These are phyloP conservation scores for Takakia lepidozioides DNA, from an alignment of 225 moss, liverwort and hornwort genomes.

Conservation along the genomic window DNA sequence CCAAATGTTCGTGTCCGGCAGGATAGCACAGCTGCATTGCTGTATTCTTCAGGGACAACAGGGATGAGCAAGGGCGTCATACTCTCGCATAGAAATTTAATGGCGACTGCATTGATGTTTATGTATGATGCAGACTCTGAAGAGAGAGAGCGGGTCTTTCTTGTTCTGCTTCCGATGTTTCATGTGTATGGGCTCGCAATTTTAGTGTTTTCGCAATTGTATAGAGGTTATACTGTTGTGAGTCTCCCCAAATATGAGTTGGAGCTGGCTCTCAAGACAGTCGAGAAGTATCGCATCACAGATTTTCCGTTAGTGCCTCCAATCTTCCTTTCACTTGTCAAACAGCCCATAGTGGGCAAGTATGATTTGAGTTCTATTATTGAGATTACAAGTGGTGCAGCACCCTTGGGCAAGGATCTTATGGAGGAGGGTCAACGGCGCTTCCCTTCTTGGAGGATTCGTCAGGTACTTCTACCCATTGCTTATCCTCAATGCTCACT, in stretches of 20 bases:
- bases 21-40: conserved; percentile 25
- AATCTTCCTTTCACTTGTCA: conserved; percentile 25
- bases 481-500: not conserved
- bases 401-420: conserved; percentile 34
- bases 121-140: conserved; percentile 6
- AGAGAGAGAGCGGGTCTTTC: conserved; percentile 11
- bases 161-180: conserved; percentile 33
- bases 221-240: conserved; percentile 14
- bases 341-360: conserved; percentile 15
- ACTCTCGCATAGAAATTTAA: conserved; percentile 20
- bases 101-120: conserved; percentile 16
- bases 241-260: conserved; percentile 30
- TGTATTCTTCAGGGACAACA: conserved; percentile 49
- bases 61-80: conserved; percentile 41
- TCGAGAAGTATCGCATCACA: conserved; percentile 35
- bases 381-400: conserved; percentile 31
- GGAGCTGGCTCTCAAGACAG: conserved; percentile 9
- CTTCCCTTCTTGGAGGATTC: conserved; percentile 18
- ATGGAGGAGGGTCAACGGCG: conserved; percentile 13
- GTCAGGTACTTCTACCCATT: conserved; percentile 19
- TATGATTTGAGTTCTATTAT: conserved; percentile 35
- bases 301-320: conserved; percentile 37
- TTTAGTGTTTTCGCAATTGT: conserved; percentile 16
- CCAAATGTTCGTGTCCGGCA: conserved; percentile 28
- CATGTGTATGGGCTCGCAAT: conserved; percentile 38